Base-by-base conservation (phyloP, 2,329 filamentous ascomycete genomes). In the Aspergillus sp. region DNA sequence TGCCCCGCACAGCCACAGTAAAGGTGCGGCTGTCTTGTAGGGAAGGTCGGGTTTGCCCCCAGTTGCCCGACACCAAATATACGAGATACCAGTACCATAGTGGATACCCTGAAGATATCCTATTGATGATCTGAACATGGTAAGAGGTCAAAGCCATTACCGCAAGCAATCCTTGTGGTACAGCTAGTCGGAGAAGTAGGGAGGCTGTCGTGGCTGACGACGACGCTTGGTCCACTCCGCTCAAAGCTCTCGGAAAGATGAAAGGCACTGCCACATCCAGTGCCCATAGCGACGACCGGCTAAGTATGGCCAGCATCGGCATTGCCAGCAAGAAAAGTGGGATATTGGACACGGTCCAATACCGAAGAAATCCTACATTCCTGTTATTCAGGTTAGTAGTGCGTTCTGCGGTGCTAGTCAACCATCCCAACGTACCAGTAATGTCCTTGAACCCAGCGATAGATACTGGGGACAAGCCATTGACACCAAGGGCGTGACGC, bases 41-140 rank as follows among this genome's bases (percentile, higher is more conserved):
- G 9, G 21, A 30, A 39, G 43, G 21, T 57, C 36, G 60, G 36
- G 59, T 53, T n/a, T 58, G 54, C 51, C 63, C 64, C 57, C 58
- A 59, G 36, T 65, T 60, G 32, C 65, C 63, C 48, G 76, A 60
- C 15, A 70, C 65, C 38, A 63, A 63, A 17, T 77, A 78, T 0
- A 90, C 91, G 41, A 96, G 74, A 82, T 89, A 91, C 82, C 90
- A 89, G 73, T 97, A 95, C 92, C 92, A 97, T 17, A 95, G 77
- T 1, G 92, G 91, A 75, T 94, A 97, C 0, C 89, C 94, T 0
- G 93, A 97, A 1, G 91, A 89, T 15, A 99, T 84, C 23, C 95
- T 87, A 48, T 90, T 96, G 69, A 98, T 89, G 67, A 99, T 96
- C 76, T 99, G 95, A 25, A 97, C 90, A 72, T 99, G 95, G 72